phyloP scores from a whole-genome alignment of 768 basidiomycete genomes.

The Tylopilus subfusipes region DNA sequence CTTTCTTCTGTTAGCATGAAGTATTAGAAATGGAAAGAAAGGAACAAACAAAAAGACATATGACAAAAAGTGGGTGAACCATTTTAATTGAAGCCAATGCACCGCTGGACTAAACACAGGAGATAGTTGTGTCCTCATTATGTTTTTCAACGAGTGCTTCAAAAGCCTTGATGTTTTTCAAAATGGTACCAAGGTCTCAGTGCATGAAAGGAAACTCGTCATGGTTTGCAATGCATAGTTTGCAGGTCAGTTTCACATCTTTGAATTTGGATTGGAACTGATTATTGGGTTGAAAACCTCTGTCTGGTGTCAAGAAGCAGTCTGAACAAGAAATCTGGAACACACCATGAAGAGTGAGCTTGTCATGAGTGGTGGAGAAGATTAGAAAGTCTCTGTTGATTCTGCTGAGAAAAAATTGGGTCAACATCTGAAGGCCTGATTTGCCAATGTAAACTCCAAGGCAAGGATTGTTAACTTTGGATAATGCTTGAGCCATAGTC shows the following conservation, averaged over 20 bases:
- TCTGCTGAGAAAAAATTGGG: neutral
- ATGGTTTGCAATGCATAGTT: neutral
- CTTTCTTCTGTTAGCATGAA: no score
- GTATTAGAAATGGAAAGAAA: no score
- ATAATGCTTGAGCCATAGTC: no score
- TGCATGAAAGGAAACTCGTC: neutral
- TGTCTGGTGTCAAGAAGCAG: neutral
- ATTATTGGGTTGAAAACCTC: neutral
- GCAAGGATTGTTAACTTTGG: no score
- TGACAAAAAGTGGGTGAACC: neutral
- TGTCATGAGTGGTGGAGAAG: neutral
- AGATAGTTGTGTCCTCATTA: neutral
- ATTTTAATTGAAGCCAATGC: neutral
- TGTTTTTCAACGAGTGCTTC: neutral
- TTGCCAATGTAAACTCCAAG: neutral
- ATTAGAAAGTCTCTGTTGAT: neutral
- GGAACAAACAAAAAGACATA: neutral
- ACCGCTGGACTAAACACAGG: neutral
- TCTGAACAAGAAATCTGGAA: neutral
- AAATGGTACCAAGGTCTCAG: neutral
- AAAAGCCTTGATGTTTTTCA: neutral
- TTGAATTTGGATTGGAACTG: neutral
- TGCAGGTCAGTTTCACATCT: neutral
- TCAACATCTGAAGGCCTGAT: neutral
- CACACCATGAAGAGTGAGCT: neutral